Evolutionary conservation across 192 early-diverging fungal species (phyloP), one percentile per base, ranked within the genome.

Genomic region (Coemansia sp.): DNA sequence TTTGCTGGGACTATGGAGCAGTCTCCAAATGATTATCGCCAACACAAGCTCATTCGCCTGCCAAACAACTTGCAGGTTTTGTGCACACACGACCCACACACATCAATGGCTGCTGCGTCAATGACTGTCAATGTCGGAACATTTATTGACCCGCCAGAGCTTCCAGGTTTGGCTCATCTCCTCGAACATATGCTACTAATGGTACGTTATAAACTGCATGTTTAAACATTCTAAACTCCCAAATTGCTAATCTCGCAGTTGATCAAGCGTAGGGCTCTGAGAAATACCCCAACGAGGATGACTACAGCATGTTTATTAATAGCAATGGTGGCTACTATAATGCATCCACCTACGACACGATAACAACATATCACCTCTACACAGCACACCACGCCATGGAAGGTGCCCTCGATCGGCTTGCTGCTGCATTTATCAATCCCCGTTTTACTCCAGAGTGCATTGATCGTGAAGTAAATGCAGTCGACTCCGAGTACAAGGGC

Each of bases 401-500:
- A 58, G 82, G 66, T 31, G 84, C 82, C 3, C 65, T 89, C 25
- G 87, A 86, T 56, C 65, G 87, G 34, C 88, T 93, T 64, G 81
- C 92, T 0, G 87, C 92, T 60, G 95, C 94, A 68, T 98, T 98
- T 68, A 90, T 90, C n/a, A 74, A 82, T 12, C 93, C 94, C 5
- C 84, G 93, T 22, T 93, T 96, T 75, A 75, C 83, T 25, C 85
- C 86, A 20, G 84, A 83, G 19, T 90, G 90, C 64, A 91, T 89
- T 10, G 93, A 94, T 31, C 85, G 93, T 22, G 94, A 98, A 71
- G 69, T 96, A 59, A 81, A 86, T 15, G 93, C 93, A 1, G 94
- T 98, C 4, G 93, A 98, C 74, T 94, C 94, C 1, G 95, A 98
- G 60, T 90, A 92, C 78, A 91, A 91, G 55, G 88, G 90, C 56